phyloP scores from a whole-genome alignment of 225 moss, liverwort and hornwort species.

The Bryum argenteum region DNA sequence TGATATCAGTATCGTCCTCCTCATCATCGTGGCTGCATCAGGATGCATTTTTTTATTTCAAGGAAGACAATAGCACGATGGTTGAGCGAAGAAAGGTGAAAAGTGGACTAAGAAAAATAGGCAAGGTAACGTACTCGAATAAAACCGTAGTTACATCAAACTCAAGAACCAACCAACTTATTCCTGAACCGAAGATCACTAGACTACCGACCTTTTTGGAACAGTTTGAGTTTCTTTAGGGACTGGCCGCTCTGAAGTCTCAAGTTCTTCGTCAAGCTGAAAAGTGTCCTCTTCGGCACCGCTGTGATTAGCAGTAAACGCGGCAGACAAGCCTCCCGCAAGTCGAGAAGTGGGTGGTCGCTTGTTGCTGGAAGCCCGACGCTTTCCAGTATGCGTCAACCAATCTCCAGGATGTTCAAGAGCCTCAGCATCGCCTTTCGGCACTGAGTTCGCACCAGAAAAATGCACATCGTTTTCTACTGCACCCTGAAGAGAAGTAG shows the following conservation, averaged over 20 bases:
- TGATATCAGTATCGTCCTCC: constrained; percentile 81
- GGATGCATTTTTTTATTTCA: constrained; percentile 20
- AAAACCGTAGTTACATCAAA: constrained; percentile 24
- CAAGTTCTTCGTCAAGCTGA: constrained; percentile 92
- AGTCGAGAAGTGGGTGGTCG: constrained; percentile 68
- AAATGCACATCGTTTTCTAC: constrained; percentile 44
- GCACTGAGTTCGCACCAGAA: constrained; percentile 36
- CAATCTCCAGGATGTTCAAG: constrained; percentile 80
- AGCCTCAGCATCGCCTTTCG: constrained; percentile 56
- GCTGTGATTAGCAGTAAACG: constrained; percentile 65
- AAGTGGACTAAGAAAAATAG: background rate
- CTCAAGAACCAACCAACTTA: constrained; percentile 13
- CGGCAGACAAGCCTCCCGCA: constrained; percentile 82
- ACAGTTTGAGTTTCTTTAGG: constrained; percentile 47
- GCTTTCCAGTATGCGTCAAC: constrained; percentile 66
- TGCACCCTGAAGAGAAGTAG: constrained; percentile 28
- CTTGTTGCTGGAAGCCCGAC: constrained; percentile 73
- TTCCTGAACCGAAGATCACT: constrained; percentile 15
- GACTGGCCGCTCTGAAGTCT: constrained; percentile 64
- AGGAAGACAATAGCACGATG: constrained; percentile 10
- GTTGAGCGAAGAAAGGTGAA: background rate
- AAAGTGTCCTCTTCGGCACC: constrained; percentile 81
- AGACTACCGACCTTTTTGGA: constrained; percentile 52
- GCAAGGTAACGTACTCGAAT: constrained; percentile 5
- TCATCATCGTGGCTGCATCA: constrained; percentile 84